phyloP scores from a whole-genome alignment of 2,329 filamentous ascomycete genomes.

The Cytospora piceicola region DNA sequence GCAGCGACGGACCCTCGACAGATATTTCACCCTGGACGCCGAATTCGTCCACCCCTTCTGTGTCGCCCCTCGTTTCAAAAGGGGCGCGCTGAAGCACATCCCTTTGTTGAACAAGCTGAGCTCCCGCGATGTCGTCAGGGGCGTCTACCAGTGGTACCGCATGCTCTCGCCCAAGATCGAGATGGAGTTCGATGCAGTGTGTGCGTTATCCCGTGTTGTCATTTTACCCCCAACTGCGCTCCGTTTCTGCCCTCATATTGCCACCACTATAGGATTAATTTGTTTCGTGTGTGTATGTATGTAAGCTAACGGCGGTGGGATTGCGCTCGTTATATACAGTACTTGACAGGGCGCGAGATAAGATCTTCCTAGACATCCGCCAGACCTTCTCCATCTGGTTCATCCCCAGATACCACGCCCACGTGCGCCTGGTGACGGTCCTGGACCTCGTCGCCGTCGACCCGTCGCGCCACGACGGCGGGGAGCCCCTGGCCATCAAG shows the following conservation, averaged over 20 bases:
- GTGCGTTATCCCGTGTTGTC: constrained; percentile 40
- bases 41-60: constrained; percentile 81
- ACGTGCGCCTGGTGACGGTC: constrained; percentile 70
- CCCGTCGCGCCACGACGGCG: constrained; percentile 35
- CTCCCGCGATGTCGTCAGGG: constrained; percentile 68
- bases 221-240: no score
- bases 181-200: constrained; percentile 63
- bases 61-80: constrained; percentile 61
- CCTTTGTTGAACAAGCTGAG: constrained; percentile 52
- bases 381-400: constrained; percentile 81
- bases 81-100: constrained; percentile 38
- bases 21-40: constrained; percentile 74
- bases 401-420: constrained; percentile 73
- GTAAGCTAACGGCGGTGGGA: not conserved
- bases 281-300: no score
- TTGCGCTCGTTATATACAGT: constrained; percentile 47
- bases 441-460: constrained; percentile 55
- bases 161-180: constrained; percentile 77
- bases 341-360: constrained; percentile 66
- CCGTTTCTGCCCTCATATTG: not conserved
- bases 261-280: not conserved
- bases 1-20: constrained; percentile 67
- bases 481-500: constrained; percentile 26
- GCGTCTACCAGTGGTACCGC: constrained; percentile 83
- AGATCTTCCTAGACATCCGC: constrained; percentile 74